Evolutionary conservation across 1,139 yeast genomes (phyloP).

Genomic region (Pichia sp.): DNA sequence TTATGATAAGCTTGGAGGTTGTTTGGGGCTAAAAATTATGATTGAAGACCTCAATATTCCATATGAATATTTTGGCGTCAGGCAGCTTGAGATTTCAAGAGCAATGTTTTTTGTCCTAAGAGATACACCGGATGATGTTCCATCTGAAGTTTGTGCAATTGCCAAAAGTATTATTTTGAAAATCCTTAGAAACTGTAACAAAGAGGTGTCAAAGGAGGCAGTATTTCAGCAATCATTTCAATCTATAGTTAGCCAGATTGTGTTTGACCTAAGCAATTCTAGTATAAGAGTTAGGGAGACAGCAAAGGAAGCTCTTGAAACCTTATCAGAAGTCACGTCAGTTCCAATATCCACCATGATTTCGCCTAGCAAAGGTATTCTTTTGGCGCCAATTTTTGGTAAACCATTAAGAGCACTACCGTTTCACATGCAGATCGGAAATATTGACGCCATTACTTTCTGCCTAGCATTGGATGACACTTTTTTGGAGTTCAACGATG

Average conservation of each 20-base stretch:
- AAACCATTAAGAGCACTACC: conserved; percentile 96
- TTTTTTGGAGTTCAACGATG: conserved; percentile 83
- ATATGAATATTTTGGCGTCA: conserved; percentile 62
- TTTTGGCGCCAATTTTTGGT: conserved; percentile 91
- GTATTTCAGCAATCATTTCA: conserved; percentile 73
- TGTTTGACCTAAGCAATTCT: conserved; percentile 88
- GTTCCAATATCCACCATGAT: conserved; percentile 72
- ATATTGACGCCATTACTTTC: conserved; percentile 91
- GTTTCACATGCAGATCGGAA: conserved; percentile 97
- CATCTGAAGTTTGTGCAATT: conserved; percentile 65
- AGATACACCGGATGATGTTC: conserved; percentile 88
- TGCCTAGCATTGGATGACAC: conserved; percentile 79
- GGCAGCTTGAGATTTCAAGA: conserved; percentile 81
- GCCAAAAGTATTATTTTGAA: conserved; percentile 66
- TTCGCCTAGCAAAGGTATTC: conserved; percentile 74
- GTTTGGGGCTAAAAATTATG: conserved; percentile 73
- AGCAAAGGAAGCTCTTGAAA: conserved; percentile 66
- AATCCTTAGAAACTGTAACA: conserved; percentile 62
- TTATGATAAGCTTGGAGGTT: conserved; percentile 84
- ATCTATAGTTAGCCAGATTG: conserved; percentile 79
- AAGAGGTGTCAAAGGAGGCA: conserved; percentile 53
- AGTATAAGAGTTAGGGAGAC: conserved; percentile 78
- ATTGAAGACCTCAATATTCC: conserved; percentile 67
- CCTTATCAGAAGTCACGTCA: conserved; percentile 64
- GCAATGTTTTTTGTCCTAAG: conserved; percentile 85